Evolutionary conservation across 1,284 basidiomycete genomes (phyloP).

Genomic region (Tilletia caries): DNA sequence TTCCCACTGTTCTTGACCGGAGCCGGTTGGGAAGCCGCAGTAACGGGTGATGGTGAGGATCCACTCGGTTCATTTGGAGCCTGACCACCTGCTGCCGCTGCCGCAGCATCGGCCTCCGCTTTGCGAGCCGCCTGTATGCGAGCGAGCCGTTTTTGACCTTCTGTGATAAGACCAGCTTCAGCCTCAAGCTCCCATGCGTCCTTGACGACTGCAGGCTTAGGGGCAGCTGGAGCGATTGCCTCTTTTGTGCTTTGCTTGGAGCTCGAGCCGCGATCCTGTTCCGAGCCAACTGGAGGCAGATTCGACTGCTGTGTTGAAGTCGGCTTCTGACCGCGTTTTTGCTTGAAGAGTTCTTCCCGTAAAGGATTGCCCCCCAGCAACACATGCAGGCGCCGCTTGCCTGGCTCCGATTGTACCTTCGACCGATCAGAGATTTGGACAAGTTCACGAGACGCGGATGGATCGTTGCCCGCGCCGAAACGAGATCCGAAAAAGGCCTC

Average conservation of each 20-base stretch:
- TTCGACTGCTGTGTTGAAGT: neutral
- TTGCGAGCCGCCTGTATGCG: slow-evolving; percentile 22
- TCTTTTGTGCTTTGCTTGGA: too few species aligned
- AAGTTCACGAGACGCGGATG: neutral
- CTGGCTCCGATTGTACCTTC: slow-evolving; percentile 8
- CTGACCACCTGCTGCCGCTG: neutral
- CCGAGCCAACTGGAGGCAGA: neutral
- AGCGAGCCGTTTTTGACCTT: slow-evolving; percentile 29
- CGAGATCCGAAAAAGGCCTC: slow-evolving; percentile 37
- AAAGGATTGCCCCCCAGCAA: slow-evolving; percentile 32
- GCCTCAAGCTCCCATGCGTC: slow-evolving; percentile 40
- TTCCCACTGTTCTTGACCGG: slow-evolving; percentile 18
- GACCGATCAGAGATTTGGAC: neutral
- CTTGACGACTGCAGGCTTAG: slow-evolving; percentile 29
- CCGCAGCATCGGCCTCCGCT: neutral
- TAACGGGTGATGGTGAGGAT: neutral
- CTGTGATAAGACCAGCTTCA: slow-evolving; percentile 37
- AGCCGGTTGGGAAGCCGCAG: neutral
- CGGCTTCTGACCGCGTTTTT: slow-evolving; percentile 30
- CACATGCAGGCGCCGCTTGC: slow-evolving; percentile 25
- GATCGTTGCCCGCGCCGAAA: neutral
- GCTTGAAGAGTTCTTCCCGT: slow-evolving; percentile 33
- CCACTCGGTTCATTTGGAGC: neutral
- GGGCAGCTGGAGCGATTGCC: slow-evolving; percentile 17
- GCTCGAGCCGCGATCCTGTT: neutral